These are phyloP conservation scores for Russula lepida DNA, from an alignment of 768 basidiomycete genomes.

Conservation along the genomic window DNA sequence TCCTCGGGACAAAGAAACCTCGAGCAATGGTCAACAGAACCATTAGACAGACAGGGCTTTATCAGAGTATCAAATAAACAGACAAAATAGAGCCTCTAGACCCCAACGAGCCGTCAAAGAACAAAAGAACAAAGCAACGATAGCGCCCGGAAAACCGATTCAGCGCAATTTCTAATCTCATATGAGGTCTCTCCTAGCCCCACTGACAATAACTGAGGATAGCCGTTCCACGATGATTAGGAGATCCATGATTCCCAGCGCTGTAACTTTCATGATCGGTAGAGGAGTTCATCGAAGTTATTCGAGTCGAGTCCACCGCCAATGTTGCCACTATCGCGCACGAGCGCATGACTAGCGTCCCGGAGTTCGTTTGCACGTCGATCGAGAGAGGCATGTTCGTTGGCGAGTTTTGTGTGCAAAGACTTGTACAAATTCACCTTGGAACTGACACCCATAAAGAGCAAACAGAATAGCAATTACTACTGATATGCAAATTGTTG, in stretches of 20 bases:
- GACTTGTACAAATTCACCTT: constrained; percentile 42
- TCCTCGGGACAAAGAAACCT: neutral
- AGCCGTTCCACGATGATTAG: too few species aligned
- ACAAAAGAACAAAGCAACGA: neutral
- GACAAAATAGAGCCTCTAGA: neutral
- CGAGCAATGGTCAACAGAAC: neutral
- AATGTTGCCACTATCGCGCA: constrained; percentile 36
- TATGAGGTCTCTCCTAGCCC: too few species aligned
- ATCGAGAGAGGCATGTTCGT: constrained; percentile 33
- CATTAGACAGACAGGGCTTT: neutral
- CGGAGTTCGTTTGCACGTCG: constrained; percentile 36
- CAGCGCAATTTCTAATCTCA: too few species aligned
- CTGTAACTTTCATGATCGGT: neutral
- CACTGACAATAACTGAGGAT: too few species aligned
- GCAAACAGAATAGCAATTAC: neutral
- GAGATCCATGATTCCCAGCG: neutral
- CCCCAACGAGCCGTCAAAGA: neutral
- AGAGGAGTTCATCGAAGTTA: neutral
- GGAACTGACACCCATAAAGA: constrained; percentile 26
- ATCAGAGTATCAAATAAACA: neutral
- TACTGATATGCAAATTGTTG: neutral
- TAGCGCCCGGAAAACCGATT: too few species aligned
- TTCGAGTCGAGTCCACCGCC: constrained; percentile 23
- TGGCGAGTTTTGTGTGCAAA: constrained; percentile 35
- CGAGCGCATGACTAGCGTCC: constrained; percentile 31